A percentile compares a stretch with the other conserved stretches of the same genome.
phyloP scores from a whole-genome alignment of 2,329 filamentous ascomycete species.

The Aspergillus sp. region DNA sequence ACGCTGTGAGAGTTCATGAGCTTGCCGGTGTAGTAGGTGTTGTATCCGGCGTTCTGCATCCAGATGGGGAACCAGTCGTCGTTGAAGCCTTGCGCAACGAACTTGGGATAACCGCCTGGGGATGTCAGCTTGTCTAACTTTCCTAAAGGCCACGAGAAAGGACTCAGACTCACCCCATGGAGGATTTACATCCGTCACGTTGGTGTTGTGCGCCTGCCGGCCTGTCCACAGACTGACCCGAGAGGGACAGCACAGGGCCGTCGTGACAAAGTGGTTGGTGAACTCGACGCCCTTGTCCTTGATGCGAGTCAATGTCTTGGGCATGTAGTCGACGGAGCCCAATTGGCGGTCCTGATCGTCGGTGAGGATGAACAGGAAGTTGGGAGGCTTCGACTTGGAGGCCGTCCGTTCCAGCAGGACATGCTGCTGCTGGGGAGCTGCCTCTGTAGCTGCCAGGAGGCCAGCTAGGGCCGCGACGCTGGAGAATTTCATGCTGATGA shows the following conservation, averaged over 20 bases:
- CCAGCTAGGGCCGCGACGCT: conserved; percentile 7
- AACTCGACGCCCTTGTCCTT: conserved; percentile 59
- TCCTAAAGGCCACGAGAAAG: neutral
- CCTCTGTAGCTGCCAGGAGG: conserved; percentile 17
- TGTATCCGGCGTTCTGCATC: conserved; percentile 53
- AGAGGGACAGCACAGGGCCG: conserved; percentile 66
- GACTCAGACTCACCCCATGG: conserved; percentile 47
- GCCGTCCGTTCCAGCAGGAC: conserved; percentile 11
- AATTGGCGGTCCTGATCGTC: conserved; percentile 67
- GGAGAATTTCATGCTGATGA: conserved; percentile 20
- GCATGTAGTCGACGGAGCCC: conserved; percentile 62
- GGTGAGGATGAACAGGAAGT: conserved; percentile 66
- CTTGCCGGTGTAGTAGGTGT: conserved; percentile 57
- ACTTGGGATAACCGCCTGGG: conserved; percentile 49
- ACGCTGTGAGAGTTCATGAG: conserved; percentile 54
- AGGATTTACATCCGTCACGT: conserved; percentile 60
- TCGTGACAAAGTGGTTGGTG: conserved; percentile 64
- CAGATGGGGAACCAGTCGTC: conserved; percentile 52
- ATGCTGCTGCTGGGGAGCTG: conserved; percentile 9
- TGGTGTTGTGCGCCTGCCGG: conserved; percentile 67
- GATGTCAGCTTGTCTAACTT: neutral
- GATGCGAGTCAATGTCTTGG: conserved; percentile 56
- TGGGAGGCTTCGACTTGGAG: conserved; percentile 36
- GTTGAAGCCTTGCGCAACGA: conserved; percentile 51
- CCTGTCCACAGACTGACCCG: conserved; percentile 66